Evolutionary conservation across 192 early-diverging fungal genomes (phyloP), one percentile per base, ranked within the genome.

Genomic region (Entomortierella chlamydospora): DNA sequence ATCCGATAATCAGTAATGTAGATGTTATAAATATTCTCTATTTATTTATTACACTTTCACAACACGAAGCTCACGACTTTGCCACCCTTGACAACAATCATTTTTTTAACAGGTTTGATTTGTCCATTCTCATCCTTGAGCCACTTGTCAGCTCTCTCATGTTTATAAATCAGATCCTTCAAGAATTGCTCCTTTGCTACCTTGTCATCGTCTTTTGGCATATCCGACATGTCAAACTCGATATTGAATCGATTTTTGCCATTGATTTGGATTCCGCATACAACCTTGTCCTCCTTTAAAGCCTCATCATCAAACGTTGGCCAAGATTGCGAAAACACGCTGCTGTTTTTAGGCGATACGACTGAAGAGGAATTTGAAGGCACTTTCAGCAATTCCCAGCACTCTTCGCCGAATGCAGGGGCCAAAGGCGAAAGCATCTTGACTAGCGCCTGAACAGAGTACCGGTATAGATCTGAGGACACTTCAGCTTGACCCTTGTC

Each of bases 31-130:
- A n/a, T n/a, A n/a, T n/a, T n/a, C n/a, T n/a, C n/a, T n/a, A n/a
- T n/a, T n/a, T n/a, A n/a, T n/a, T n/a, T n/a, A n/a, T n/a, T n/a
- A n/a, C n/a, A n/a, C n/a, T n/a, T n/a, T 54, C 84, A 78, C 20
- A 86, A 62, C 13, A 97, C 88, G 82, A 95, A 89, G 72, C 94
- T 97, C 25, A 96, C 82, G 4, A 94, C 73, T 61, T 90, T 91
- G 43, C 93, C 92, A 29, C 84, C 85, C 68, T 92, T 91, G 45
- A 89, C 89, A 31, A 93, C 86, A 39, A 97, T 88, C 31, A 88
- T 83, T 37, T 83, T 86, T 64, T 87, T 87, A 57, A 90, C 73
- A 4, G 51, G 34, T 49, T 66, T 80, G 33, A 52, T 30, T 33
- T 52, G 28, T 20, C 71, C 58, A 28, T 79, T 53, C 15, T 63